Percentiles rank a stretch among this genome's conserved stretches.
Conservation (phyloP, 2,329 filamentous ascomycete species). For the Fusarium hostae region DNA sequence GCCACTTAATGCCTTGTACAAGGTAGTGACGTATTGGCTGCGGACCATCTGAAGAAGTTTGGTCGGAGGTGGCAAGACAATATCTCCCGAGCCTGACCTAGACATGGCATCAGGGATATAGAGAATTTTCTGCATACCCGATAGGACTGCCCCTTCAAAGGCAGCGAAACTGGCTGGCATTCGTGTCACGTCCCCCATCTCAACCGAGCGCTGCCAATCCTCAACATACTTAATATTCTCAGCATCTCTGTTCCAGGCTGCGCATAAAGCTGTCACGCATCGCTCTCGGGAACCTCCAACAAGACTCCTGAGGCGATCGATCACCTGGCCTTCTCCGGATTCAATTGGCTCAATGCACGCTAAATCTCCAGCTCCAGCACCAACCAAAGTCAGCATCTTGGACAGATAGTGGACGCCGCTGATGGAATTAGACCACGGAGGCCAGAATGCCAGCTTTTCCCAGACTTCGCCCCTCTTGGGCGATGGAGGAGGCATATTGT, state of each 20-base stretch:
- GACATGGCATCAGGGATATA: constrained; percentile 89
- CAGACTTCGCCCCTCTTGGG: constrained; percentile 84
- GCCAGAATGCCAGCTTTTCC: constrained; percentile 97
- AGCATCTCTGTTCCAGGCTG: constrained; percentile 92
- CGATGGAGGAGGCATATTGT: constrained; percentile 79
- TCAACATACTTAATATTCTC: constrained; percentile 93
- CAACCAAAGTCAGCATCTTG: constrained; percentile 82
- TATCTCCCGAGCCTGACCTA: constrained; percentile 77
- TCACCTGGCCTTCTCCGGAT: constrained; percentile 62
- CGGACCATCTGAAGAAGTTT: constrained; percentile 93
- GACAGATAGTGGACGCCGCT: constrained; percentile 92
- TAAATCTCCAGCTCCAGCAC: constrained; percentile 88
- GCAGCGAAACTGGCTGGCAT: constrained; percentile 89
- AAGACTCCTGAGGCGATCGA: constrained; percentile 79
- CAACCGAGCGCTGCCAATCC: constrained; percentile 87
- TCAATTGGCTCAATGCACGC: constrained; percentile 77
- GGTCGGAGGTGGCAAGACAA: constrained; percentile 84
- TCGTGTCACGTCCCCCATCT: constrained; percentile 86
- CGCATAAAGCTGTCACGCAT: constrained; percentile 85
- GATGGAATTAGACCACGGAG: constrained; percentile 89
- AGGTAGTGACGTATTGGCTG: constrained; percentile 89
- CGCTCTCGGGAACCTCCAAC: constrained; percentile 85
- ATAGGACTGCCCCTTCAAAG: constrained; percentile 84
- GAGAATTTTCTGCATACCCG: constrained; percentile 92
- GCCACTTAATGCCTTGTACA: constrained; percentile 93